Evolutionary conservation across 2,329 filamentous ascomycete genomes (phyloP).

Genomic region (Aspergillus thermomutatus): DNA sequence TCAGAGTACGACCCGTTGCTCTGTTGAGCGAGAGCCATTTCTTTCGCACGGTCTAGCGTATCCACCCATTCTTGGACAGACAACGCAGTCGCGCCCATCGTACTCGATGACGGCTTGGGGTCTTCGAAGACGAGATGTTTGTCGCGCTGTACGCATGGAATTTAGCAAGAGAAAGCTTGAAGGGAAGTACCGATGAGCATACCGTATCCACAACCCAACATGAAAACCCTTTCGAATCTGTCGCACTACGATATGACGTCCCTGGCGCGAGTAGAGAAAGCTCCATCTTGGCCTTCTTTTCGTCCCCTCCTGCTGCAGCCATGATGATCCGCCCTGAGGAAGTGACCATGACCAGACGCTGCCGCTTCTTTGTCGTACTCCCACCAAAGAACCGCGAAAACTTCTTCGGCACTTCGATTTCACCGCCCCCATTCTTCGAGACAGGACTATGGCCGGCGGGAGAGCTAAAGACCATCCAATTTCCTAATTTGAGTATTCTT

Average conservation of each 20-base stretch:
- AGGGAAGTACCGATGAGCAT: slow-evolving; percentile 44
- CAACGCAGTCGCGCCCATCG: slow-evolving; percentile 61
- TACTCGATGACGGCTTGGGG: slow-evolving; percentile 66
- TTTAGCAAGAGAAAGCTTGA: slow-evolving; percentile 27
- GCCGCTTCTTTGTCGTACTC: slow-evolving; percentile 85
- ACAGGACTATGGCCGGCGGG: slow-evolving; percentile 72
- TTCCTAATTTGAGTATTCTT: slow-evolving; percentile 89
- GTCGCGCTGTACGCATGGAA: slow-evolving; percentile 59
- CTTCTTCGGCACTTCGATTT: slow-evolving; percentile 72
- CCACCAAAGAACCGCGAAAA: slow-evolving; percentile 91
- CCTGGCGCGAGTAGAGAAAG: slow-evolving; percentile 76
- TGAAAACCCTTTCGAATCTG: slow-evolving; percentile 81
- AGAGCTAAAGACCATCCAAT: slow-evolving; percentile 77
- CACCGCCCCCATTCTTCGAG: slow-evolving; percentile 61
- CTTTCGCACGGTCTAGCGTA: slow-evolving; percentile 77
- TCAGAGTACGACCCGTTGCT: slow-evolving; percentile 66
- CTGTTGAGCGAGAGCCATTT: slow-evolving; percentile 74
- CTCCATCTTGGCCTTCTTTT: slow-evolving; percentile 92
- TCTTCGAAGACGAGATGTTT: slow-evolving; percentile 94
- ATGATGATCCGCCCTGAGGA: slow-evolving; percentile 86
- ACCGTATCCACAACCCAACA: slow-evolving; percentile 93
- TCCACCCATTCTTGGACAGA: slow-evolving; percentile 91
- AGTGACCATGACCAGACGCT: slow-evolving; percentile 91
- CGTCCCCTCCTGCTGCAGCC: slow-evolving; percentile 85
- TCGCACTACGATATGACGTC: slow-evolving; percentile 73